Base-by-base conservation (phyloP, 2,329 filamentous ascomycete genomes). In the Mycosphaerella sp. region DNA sequence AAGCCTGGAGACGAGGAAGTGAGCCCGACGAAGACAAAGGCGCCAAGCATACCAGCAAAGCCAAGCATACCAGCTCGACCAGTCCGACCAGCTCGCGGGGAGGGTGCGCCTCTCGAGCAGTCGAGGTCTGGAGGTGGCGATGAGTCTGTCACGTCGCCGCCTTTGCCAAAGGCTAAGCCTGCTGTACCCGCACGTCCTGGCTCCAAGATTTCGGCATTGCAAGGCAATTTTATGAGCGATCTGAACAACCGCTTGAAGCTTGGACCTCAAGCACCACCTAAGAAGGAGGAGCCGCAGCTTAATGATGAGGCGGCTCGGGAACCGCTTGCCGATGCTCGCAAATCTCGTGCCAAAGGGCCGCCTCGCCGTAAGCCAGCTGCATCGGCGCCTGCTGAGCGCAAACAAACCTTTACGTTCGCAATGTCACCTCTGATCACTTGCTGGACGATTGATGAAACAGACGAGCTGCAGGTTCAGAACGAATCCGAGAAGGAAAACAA, bases 171-270 rank as follows among this genome's bases (percentile, higher is more conserved):
- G 68, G 72, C 81, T n/a, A 97, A 96, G 69, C 91, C 93, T 4
- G 10, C 83, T 0, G 80, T 97, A 2, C 91, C 93, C 9, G 80
- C 84, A 11, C 83, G 89, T 44, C 88, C 90, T 2, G 88, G 88
- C 8, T 82, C 83, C 64, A 97, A 97, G 75, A 95, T 98, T 68
- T 89, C 91, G 12, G 87, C 89, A 23, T 76, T 98, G 32, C 90
- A 95, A 72, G 88, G 88, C 38, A 89, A 88, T 2, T 97, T 98
- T 71, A 83, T 98, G 79, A 90, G 84, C 43, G 92, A 97, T 66
- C 76, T 98, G 41, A 95, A 97, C 71, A 91, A 89, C 64, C 86
- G 90, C 46, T 77, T 98, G 29, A 85, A 89, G 67, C 74, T 95
- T 36, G 93, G 93, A 1, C 92, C 91, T n/a, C 84, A 88, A 62